Base-by-base conservation (phyloP, 331 rosid genomes). In the Spiraea crenata region DNA sequence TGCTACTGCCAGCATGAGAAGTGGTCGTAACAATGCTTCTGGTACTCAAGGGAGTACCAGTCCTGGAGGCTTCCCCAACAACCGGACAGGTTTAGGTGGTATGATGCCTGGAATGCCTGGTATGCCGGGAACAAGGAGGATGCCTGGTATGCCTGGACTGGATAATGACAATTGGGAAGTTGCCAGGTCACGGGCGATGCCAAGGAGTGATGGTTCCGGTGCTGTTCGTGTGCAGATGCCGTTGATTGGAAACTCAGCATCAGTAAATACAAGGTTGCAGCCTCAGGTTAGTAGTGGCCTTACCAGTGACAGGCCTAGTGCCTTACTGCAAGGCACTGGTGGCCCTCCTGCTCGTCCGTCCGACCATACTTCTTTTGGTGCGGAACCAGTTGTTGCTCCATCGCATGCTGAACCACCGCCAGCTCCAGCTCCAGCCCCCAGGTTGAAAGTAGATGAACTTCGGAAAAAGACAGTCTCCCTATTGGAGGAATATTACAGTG, bases 91-190 rank as follows among this genome's bases (percentile, higher is more conserved):
- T 70, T 82, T 83, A 4, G 99, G 99, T 1, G 98, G 97, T 20
- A 80, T 91, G 95, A 95, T 95, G 97, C 99, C 99, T 31, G 99
- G 98, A 71, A 93, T 93, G 97, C 99, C 99, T 14, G 99, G 99
- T 67, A 86, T 91, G 97, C 98, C 97, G 0, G 99, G 99, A 80
- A 71, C 85, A 37, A 91, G 96, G 81, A 93, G 85, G 86, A 89
- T 91, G 95, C 96, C 97, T 72, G 97, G 95, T 66, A 87, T 87
- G 91, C 96, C 99, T 40, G 96, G 89, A 55, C 74, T 95, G 31
- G 99, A 95, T 77, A 83, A 84, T 82, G 99, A 89, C 70, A 86
- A 85, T 72, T 91, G 99, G 98, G 99, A 95, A 82, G 75, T 88
- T 8, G 90, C 85, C 37, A 88, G 85, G 84, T 42, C 75, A 12